Conservation (phyloP, 163 green algal species). For the Chloromonas sp. region DNA sequence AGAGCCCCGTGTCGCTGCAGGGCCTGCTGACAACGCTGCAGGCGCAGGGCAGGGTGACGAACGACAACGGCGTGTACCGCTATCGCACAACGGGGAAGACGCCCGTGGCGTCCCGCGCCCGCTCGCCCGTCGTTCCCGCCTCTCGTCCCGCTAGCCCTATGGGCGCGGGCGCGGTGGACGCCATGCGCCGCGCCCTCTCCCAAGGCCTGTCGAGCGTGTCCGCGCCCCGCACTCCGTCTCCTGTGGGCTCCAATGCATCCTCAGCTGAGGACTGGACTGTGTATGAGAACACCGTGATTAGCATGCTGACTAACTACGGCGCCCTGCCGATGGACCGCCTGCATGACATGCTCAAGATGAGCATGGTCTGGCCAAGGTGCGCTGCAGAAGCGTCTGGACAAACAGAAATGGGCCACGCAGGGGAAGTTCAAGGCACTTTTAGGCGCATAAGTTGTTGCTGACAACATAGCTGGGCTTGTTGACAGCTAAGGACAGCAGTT, state of each 20-base stretch:
- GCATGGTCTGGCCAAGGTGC: constrained; percentile 2
- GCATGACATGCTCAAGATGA: background rate
- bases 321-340: constrained; percentile 4
- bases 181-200: background rate
- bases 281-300: constrained; percentile 2
- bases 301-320: background rate
- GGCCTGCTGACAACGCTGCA: background rate
- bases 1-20: background rate
- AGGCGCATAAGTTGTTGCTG: no score
- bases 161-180: no score
- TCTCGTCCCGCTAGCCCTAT: background rate
- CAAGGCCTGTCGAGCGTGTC: background rate
- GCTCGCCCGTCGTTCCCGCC: background rate
- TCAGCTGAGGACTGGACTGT: background rate
- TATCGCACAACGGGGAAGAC: background rate
- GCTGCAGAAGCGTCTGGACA: no score
- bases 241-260: background rate
- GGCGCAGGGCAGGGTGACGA: background rate
- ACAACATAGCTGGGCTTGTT: no score
- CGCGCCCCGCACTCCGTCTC: background rate
- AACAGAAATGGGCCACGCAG: no score
- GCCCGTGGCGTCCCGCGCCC: background rate
- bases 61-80: constrained; percentile 1
- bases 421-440: no score
- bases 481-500: no score